These are phyloP conservation scores for Botryotinia calthae DNA, from an alignment of 2,329 filamentous ascomycete genomes.

Conservation along the genomic window DNA sequence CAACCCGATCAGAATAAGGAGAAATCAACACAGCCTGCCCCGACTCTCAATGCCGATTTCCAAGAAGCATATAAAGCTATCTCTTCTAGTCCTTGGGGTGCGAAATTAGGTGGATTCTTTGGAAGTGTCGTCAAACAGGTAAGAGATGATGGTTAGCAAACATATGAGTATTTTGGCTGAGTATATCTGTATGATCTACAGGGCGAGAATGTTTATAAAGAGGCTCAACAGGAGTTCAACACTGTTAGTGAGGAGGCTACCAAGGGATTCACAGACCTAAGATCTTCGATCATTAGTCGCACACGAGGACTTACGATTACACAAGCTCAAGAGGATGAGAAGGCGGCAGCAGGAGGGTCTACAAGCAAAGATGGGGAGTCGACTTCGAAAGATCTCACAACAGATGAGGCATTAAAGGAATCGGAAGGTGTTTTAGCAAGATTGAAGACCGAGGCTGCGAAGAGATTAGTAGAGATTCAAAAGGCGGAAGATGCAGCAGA, in stretches of 20 bases:
- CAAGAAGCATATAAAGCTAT: conserved; percentile 96
- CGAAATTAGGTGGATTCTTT: conserved; percentile 81
- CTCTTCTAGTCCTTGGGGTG: conserved; percentile 87
- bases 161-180: conserved; percentile 1
- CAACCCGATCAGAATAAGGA: conserved; percentile 51
- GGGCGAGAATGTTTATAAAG: conserved; percentile 79
- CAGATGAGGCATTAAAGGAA: conserved; percentile 48
- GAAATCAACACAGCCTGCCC: conserved; percentile 44
- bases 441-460: conserved; percentile 73
- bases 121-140: conserved; percentile 93
- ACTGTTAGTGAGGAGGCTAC: conserved; percentile 77
- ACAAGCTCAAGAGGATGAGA: conserved; percentile 29
- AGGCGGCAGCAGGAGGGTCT: conserved; percentile 28
- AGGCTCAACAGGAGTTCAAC: conserved; percentile 80
- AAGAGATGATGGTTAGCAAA: conserved; percentile 32
- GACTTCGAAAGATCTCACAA: conserved; percentile 45
- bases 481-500: conserved; percentile 93
- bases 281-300: conserved; percentile 64
- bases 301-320: conserved; percentile 68
- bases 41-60: conserved; percentile 78
- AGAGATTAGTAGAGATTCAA: conserved; percentile 84
- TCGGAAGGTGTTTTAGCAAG: conserved; percentile 69
- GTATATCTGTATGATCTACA: conserved; percentile 39
- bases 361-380: conserved; percentile 27
- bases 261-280: conserved; percentile 72